Evolutionary conservation across 2,329 filamentous ascomycete species (phyloP), one percentile per base, ranked within the genome.

Genomic region (Beauveria brongniartii): DNA sequence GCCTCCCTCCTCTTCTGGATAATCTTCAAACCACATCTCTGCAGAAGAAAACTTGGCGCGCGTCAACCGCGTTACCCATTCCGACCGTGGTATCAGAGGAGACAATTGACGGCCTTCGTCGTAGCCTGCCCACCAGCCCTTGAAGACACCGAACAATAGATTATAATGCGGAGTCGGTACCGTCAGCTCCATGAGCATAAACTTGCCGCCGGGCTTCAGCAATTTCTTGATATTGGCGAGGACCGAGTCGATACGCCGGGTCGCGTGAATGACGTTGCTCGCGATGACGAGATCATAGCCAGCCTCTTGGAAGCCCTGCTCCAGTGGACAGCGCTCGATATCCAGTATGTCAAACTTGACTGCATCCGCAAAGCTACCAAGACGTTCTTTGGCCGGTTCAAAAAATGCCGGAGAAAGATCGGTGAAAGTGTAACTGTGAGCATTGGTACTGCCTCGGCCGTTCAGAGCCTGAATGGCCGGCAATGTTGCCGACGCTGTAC

Each of bases 341-440:
- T 73, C 66, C 14, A 69, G 64, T 2, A 55, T 66, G 55, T 65
- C 67, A 64, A 63, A 71, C 18, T 37, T 37, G 58, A 68, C 65
- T 9, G 58, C 63, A 3, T 61, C 61, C 3, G 18, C 6, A 43
- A 68, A 66, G 2, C 60, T 47, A 0, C 64, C 56, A 24, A 78
- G 73, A 4, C 61, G 63, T 26, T 70, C 66, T 24, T 67, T 63
- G 0, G 73, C 75, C 2, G 67, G 64, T 16, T 73, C 71, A 55
- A 80, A 78, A 67, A 77, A 77, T 8, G 69, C 72, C 3, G 69
- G 61, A 0, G 74, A 74, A 14, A 79, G 72, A 61, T 80, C 78
- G 0, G 79, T 80, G 66, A 70, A 81, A 0, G 74, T 77, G 64
- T 80, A 81, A 1, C 50, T 30, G 24, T 58, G 62, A 24, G 59